phyloP scores from a whole-genome alignment of 116 monocot species.

The Papilionanthe hybrid region DNA sequence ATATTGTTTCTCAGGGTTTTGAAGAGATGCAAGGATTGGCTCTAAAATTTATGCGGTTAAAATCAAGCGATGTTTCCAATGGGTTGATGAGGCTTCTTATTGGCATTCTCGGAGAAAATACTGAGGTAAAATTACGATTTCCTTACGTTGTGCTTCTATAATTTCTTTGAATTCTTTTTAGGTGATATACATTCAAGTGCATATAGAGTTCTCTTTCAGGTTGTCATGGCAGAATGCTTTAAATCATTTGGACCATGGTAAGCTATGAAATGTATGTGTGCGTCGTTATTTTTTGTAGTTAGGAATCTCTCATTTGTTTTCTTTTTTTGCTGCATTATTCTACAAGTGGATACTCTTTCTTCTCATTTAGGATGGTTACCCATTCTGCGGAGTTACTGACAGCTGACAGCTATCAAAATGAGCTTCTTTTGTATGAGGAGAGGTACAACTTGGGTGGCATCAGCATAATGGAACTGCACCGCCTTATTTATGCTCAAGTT shows the following conservation, averaged over 20 bases:
- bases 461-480: slow-evolving; percentile 84
- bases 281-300: neutral
- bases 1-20: slow-evolving; percentile 56
- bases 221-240: slow-evolving; percentile 88
- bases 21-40: slow-evolving; percentile 72
- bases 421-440: slow-evolving; percentile 72
- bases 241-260: slow-evolving; percentile 91
- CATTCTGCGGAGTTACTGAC: slow-evolving; percentile 85
- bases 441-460: slow-evolving; percentile 82
- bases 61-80: slow-evolving; percentile 36
- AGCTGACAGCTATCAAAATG: slow-evolving; percentile 58
- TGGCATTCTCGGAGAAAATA: slow-evolving; percentile 82
- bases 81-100: slow-evolving; percentile 52
- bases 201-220: slow-evolving; percentile 34
- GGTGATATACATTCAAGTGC: neutral
- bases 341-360: slow-evolving; percentile 10
- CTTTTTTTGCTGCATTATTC: neutral
- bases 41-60: slow-evolving; percentile 82
- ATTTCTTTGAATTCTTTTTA: slow-evolving; percentile 2
- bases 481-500: slow-evolving; percentile 88
- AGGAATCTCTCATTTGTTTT: slow-evolving; percentile 9
- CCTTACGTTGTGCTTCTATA: slow-evolving; percentile 3
- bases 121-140: slow-evolving; percentile 46
- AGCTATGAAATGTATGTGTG: slow-evolving; percentile 19
- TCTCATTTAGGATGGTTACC: slow-evolving; percentile 65